Percentiles rank a stretch among this genome's conserved stretches.
phyloP scores from a whole-genome alignment of 83 land plant species.

The Picea engelmannii region DNA sequence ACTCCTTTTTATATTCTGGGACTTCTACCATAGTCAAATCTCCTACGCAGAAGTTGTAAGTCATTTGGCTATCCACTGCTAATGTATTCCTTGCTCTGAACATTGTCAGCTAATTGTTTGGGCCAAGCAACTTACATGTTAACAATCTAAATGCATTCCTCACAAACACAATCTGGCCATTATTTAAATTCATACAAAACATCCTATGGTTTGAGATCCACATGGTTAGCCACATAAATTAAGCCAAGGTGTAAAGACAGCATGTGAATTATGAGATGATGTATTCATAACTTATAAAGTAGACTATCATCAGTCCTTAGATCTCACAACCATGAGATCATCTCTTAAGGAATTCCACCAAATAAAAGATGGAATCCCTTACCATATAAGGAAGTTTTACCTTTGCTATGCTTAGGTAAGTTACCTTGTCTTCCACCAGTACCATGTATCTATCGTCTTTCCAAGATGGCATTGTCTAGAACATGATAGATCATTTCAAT shows the following conservation, averaged over 20 bases:
- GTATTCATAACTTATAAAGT: no score
- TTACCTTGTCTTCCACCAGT: no score
- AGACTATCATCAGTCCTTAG: no score
- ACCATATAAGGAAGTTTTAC: no score
- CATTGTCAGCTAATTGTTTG: neutral
- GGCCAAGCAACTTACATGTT: neutral
- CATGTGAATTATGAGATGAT: no score
- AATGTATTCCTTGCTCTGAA: slow-evolving; percentile 3
- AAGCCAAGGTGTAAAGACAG: neutral
- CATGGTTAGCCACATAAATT: neutral
- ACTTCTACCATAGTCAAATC: no score
- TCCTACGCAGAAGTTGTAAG: no score
- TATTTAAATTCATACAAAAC: neutral
- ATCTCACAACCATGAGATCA: no score
- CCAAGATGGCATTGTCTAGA: neutral
- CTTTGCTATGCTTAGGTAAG: no score
- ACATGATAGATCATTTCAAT: neutral
- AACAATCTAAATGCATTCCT: neutral
- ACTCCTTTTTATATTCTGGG: neutral
- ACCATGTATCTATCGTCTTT: no score
- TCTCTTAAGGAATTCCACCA: no score
- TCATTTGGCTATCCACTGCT: neutral
- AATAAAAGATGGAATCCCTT: no score
- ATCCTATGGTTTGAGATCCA: neutral
- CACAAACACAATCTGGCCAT: neutral